Evolutionary conservation across 2,329 filamentous ascomycete species (phyloP).

Genomic region (Dryadomyces quercivorus): DNA sequence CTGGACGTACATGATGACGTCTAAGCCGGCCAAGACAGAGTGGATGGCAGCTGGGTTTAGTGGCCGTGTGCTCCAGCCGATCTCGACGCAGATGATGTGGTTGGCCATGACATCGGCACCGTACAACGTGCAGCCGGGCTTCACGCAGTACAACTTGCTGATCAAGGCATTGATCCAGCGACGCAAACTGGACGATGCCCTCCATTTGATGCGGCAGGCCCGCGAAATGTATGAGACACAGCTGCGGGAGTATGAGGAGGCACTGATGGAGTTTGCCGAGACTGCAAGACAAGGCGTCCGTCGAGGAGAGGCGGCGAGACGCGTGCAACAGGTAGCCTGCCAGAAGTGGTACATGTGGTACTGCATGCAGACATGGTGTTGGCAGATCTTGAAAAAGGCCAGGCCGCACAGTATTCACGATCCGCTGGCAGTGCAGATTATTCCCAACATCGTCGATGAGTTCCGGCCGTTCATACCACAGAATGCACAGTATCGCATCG

Average conservation of each 20-base stretch:
- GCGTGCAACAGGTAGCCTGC: slow-evolving; percentile 16
- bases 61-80: slow-evolving; percentile 22
- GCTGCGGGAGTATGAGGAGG: slow-evolving; percentile 10
- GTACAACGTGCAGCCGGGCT: slow-evolving; percentile 41
- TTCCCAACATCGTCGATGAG: slow-evolving; percentile 33
- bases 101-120: slow-evolving; percentile 45
- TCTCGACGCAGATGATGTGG: slow-evolving; percentile 41
- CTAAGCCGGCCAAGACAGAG: slow-evolving; percentile 22
- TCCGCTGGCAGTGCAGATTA: slow-evolving; percentile 6
- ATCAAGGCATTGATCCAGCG: slow-evolving; percentile 24
- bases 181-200: slow-evolving; percentile 6
- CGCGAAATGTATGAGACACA: slow-evolving; percentile 17
- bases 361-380: slow-evolving; percentile 17
- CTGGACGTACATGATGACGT: slow-evolving; percentile 50
- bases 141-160: slow-evolving; percentile 40
- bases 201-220: slow-evolving; percentile 18
- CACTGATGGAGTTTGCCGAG: slow-evolving; percentile 15
- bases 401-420: slow-evolving; percentile 8
- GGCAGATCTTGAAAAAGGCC: slow-evolving; percentile 12
- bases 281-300: slow-evolving; percentile 14
- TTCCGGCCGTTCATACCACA: slow-evolving; percentile 33
- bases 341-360: slow-evolving; percentile 21
- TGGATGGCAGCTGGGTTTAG: slow-evolving; percentile 22
- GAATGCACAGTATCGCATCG: slow-evolving; percentile 21
- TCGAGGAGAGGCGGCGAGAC: slow-evolving; percentile 7